Conservation (phyloP, 1,284 basidiomycete species). For the Malassezia dermatis region DNA sequence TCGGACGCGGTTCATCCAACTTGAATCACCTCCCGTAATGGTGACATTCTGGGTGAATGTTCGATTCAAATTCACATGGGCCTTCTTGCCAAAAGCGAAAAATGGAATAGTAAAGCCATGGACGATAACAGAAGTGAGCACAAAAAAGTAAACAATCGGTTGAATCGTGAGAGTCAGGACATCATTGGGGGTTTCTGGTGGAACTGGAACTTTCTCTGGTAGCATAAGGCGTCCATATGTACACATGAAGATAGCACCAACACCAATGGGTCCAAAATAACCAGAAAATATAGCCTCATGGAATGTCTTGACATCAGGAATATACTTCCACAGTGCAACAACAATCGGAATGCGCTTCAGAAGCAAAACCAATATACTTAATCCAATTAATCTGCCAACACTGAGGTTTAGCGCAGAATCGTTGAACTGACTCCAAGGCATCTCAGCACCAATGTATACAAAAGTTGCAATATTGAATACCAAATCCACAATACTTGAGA, state of each 20-base stretch:
- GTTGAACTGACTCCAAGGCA: slow-evolving; percentile 42
- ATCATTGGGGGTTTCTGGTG: slow-evolving; percentile 39
- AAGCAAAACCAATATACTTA: slow-evolving; percentile 37
- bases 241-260: slow-evolving; percentile 45
- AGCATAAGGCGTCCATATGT: slow-evolving; percentile 37
- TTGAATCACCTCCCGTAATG: background rate
- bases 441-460: slow-evolving; percentile 47
- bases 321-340: slow-evolving; percentile 41
- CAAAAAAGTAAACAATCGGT: slow-evolving; percentile 46
- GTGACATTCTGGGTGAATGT: slow-evolving; percentile 28
- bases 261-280: slow-evolving; percentile 47
- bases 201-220: slow-evolving; percentile 31
- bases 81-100: slow-evolving; percentile 39
- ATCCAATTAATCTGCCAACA: slow-evolving; percentile 39
- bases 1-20: slow-evolving; percentile 35
- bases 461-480: slow-evolving; percentile 51
- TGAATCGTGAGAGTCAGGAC: slow-evolving; percentile 42
- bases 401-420: slow-evolving; percentile 27
- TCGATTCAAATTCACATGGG: slow-evolving; percentile 31
- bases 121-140: slow-evolving; percentile 42
- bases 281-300: slow-evolving; percentile 45
- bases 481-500: slow-evolving; percentile 88
- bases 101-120: slow-evolving; percentile 48
- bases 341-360: slow-evolving; percentile 45
- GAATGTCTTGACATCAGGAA: slow-evolving; percentile 48